phyloP scores from a whole-genome alignment of 352 stramenopile species.

The Phytophthora pluvialis region DNA sequence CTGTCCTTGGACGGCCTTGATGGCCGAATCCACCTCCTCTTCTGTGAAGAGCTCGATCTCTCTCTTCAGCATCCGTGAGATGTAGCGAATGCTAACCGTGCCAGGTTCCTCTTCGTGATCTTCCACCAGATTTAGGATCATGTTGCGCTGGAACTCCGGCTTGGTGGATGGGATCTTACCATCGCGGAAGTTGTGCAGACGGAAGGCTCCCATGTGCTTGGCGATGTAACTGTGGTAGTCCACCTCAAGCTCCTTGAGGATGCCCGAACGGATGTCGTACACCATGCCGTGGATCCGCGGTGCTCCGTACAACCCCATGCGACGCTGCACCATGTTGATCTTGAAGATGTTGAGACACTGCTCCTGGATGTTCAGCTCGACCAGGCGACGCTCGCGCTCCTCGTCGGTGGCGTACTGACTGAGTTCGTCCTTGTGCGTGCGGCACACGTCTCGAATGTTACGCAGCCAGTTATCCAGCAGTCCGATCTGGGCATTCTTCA shows the following conservation, averaged over 20 bases:
- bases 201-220: conserved; percentile 60
- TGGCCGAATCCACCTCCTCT: conserved; percentile 56
- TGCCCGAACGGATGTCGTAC: conserved; percentile 69
- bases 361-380: conserved; percentile 87
- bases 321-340: conserved; percentile 82
- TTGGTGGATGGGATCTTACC: conserved; percentile 61
- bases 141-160: conserved; percentile 60
- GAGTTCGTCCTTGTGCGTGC: conserved; percentile 38
- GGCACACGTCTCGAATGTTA: conserved; percentile 85
- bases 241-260: conserved; percentile 70
- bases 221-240: conserved; percentile 51
- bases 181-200: conserved; percentile 58
- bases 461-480: conserved; percentile 92
- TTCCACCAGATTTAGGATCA: conserved; percentile 57
- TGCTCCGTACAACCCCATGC: conserved; percentile 67
- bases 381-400: conserved; percentile 48
- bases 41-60: conserved; percentile 62
- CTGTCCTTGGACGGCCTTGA: conserved; percentile 42
- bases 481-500: conserved; percentile 77
- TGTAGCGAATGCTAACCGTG: conserved; percentile 59
- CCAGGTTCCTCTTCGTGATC: conserved; percentile 66
- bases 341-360: conserved; percentile 90
- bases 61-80: conserved; percentile 57
- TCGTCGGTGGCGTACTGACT: conserved; percentile 29
- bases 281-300: conserved; percentile 78